Percentiles rank a stretch among this genome's conserved stretches.
Evolutionary conservation across 2,329 filamentous ascomycete species (phyloP).

Genomic region (Alternaria conjuncta): DNA sequence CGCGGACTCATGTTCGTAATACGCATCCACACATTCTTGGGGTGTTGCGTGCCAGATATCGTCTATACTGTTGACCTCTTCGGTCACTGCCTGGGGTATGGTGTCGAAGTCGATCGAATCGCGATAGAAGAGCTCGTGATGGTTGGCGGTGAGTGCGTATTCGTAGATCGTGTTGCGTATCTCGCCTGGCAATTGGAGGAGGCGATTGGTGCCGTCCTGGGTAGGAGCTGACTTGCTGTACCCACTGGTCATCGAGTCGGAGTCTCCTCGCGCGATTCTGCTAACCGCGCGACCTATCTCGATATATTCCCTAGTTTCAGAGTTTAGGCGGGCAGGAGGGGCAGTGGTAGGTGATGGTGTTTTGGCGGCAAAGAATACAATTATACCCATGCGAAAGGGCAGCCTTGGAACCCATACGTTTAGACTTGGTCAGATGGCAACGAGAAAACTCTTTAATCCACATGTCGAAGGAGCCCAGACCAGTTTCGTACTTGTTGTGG

Average conservation of each 20-base stretch:
- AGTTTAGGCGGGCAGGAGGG: not conserved
- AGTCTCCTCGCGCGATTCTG: not conserved
- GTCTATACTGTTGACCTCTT: not conserved
- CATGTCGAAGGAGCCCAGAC: not conserved
- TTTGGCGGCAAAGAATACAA: not conserved
- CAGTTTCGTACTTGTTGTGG: not conserved
- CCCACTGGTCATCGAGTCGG: not conserved
- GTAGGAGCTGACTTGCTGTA: not conserved
- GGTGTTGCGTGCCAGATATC: not conserved
- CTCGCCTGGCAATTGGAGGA: not conserved
- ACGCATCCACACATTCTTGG: not conserved
- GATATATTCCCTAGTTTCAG: not conserved
- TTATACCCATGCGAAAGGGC: not conserved
- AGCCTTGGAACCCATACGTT: not conserved
- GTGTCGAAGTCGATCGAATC: not conserved
- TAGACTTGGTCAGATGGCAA: not conserved
- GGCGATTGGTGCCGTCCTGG: not conserved
- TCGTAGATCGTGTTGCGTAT: not conserved
- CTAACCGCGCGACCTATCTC: not conserved
- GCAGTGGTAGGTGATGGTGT: not conserved
- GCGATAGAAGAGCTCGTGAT: not conserved
- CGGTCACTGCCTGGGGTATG: not conserved
- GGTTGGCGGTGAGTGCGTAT: not conserved
- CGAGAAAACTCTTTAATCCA: not conserved
- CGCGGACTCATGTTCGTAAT: not conserved